Conservation (phyloP, 257 asterid species). For the Sherardia arvensis region DNA sequence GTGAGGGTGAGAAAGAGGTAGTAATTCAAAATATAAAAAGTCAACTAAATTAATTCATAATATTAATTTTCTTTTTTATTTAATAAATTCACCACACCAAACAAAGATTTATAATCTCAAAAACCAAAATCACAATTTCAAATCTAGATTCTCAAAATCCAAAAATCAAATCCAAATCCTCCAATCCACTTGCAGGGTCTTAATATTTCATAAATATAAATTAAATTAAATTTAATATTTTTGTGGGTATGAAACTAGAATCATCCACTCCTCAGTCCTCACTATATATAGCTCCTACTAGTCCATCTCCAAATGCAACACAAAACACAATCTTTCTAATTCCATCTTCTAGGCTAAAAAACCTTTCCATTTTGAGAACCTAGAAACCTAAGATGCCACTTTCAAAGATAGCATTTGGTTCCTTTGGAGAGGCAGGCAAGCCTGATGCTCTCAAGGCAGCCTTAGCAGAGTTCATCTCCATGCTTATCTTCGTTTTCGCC, state of each 20-base stretch:
- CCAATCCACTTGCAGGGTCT: too few relatives aligned
- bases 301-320: constrained; percentile 1
- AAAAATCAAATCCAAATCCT: too few relatives aligned
- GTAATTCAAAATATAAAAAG: too few relatives aligned
- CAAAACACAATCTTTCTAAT: background rate
- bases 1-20: too few relatives aligned
- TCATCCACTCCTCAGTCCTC: background rate
- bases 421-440: constrained; percentile 48
- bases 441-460: constrained; percentile 76
- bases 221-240: background rate
- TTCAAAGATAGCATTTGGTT: constrained; percentile 49
- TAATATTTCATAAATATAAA: too few relatives aligned
- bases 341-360: too few relatives aligned
- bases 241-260: background rate
- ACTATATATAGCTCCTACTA: constrained; percentile 6
- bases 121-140: too few relatives aligned
- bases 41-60: too few relatives aligned
- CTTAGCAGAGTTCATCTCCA: constrained; percentile 71
- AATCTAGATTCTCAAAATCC: too few relatives aligned
- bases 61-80: too few relatives aligned
- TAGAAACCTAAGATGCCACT: constrained; percentile 41
- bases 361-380: background rate
- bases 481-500: constrained; percentile 74
- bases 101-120: too few relatives aligned
- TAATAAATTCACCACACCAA: too few relatives aligned